Base-by-base conservation (phyloP, 2,329 filamentous ascomycete genomes). In the Xylariomycetidae sp. region DNA sequence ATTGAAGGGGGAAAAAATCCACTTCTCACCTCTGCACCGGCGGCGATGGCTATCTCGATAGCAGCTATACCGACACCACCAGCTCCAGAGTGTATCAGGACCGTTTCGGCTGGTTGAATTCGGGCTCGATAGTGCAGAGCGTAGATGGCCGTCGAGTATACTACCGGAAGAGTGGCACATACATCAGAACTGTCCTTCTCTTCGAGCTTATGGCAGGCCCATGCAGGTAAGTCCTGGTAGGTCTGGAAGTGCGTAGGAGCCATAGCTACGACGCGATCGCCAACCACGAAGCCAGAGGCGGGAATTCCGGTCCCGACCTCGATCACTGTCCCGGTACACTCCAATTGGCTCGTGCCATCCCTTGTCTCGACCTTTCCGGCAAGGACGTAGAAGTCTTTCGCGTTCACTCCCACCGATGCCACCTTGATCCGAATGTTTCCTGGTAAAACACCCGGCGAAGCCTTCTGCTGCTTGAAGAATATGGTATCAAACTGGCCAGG, bases 321-420 rank as follows among this genome's bases (percentile, higher is more conserved):
- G 7, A 16, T 5, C 9, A 30, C 16, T 5, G 20, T 9, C 11
- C 28, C 28, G 16, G 11, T 12, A 14, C 30, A 36, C 15, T 45
- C 42, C 9, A 30, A 20, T 15, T 33, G 27, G 20, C 38, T 38
- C 9, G 38, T 37, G 16, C 25, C 38, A 25, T 39, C 16, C 12
- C n/a, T 18, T 6, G 39, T 44, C 3, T 44, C 38, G 18, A 42
- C 36, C 13, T 30, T 23, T 4, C 34, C 36, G 10, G 23, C 33
- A 10, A 44, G 26, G 6, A 38, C 41, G 17, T 37, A 44, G 18
- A 33, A 37, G 34, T 44, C 41, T 20, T 44, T 45, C 3, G 40
- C 33, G 22, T 44, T 39, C 9, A 40, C 13, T 9, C 27, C 36
- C 3, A 38, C 35, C 7, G 37, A 33, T 4, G 17, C 22, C 10